These are phyloP conservation scores for Kingdonia uniflora DNA, from an alignment of 164 flowering plant genomes.

Conservation along the genomic window DNA sequence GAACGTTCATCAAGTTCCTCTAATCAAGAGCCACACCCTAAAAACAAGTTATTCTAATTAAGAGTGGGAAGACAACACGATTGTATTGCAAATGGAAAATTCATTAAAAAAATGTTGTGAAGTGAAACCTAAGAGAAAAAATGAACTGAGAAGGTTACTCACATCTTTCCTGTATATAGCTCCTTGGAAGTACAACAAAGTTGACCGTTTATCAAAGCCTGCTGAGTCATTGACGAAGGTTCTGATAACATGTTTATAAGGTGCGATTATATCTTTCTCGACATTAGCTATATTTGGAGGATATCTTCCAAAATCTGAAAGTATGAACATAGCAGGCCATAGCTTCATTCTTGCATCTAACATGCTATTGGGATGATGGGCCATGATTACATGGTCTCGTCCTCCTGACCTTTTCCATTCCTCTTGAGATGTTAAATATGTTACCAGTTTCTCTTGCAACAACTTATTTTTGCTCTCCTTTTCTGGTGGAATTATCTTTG, in stretches of 20 bases:
- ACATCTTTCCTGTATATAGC: slow-evolving; percentile 95
- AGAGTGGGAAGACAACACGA: too few relatives aligned
- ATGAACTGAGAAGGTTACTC: slow-evolving; percentile 19
- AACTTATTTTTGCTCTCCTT: slow-evolving; percentile 37
- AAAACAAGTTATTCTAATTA: too few relatives aligned
- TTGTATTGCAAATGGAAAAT: not conserved
- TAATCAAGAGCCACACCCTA: too few relatives aligned
- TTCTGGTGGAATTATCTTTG: slow-evolving; percentile 35
- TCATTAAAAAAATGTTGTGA: not conserved
- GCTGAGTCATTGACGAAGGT: slow-evolving; percentile 46
- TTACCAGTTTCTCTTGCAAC: slow-evolving; percentile 67
- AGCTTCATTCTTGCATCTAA: slow-evolving; percentile 68
- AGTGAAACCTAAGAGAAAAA: too few relatives aligned
- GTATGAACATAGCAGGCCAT: slow-evolving; percentile 73
- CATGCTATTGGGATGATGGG: slow-evolving; percentile 95
- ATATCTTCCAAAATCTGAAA: slow-evolving; percentile 93
- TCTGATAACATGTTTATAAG: slow-evolving; percentile 70
- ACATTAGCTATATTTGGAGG: slow-evolving; percentile 77
- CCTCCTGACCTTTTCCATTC: slow-evolving; percentile 93
- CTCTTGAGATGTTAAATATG: slow-evolving; percentile 39
- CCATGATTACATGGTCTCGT: slow-evolving; percentile 66
- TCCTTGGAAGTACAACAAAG: slow-evolving; percentile 85
- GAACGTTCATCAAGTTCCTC: too few relatives aligned
- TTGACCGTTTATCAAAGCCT: slow-evolving; percentile 58
- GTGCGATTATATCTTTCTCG: slow-evolving; percentile 87